These are phyloP conservation scores for Dothideomycetes sp. DNA, from an alignment of 2,329 filamentous ascomycete genomes.

Conservation along the genomic window DNA sequence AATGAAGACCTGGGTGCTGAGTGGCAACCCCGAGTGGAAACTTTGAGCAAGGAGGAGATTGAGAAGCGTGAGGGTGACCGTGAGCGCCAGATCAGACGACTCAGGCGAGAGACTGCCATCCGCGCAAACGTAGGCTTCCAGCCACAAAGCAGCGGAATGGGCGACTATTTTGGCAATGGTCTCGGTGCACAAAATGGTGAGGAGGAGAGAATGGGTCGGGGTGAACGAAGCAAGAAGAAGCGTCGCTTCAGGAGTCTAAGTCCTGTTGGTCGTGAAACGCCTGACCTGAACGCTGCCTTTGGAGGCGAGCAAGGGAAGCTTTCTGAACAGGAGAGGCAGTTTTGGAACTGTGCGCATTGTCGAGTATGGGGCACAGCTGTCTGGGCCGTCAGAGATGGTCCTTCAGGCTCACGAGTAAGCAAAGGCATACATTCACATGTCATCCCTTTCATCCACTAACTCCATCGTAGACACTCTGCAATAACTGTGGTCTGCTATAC, in stretches of 20 bases:
- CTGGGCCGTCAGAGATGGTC: slow-evolving; percentile 91
- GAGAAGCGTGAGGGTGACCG: slow-evolving; percentile 93
- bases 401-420: slow-evolving; percentile 69
- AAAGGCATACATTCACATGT: slow-evolving; percentile 2
- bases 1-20: slow-evolving; percentile 65
- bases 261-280: slow-evolving; percentile 71
- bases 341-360: slow-evolving; percentile 85
- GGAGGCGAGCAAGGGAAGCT: slow-evolving; percentile 55
- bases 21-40: slow-evolving; percentile 42
- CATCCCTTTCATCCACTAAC: slow-evolving; percentile 11
- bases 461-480: slow-evolving; percentile 62
- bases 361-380: slow-evolving; percentile 78
- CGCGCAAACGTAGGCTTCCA: slow-evolving; percentile 45
- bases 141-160: slow-evolving; percentile 28
- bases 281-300: slow-evolving; percentile 58
- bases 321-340: slow-evolving; percentile 59
- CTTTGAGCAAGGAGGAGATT: slow-evolving; percentile 86
- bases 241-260: slow-evolving; percentile 80
- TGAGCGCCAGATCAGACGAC: slow-evolving; percentile 75
- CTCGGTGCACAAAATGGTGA: slow-evolving; percentile 22
- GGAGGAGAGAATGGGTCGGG: slow-evolving; percentile 80
- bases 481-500: slow-evolving; percentile 83
- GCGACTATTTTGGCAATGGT: slow-evolving; percentile 47
- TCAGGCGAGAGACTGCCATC: slow-evolving; percentile 81
- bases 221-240: slow-evolving; percentile 93